These are phyloP conservation scores for Dictyostelium intermedium DNA, from an alignment of 78 protist species.

Conservation along the genomic window DNA sequence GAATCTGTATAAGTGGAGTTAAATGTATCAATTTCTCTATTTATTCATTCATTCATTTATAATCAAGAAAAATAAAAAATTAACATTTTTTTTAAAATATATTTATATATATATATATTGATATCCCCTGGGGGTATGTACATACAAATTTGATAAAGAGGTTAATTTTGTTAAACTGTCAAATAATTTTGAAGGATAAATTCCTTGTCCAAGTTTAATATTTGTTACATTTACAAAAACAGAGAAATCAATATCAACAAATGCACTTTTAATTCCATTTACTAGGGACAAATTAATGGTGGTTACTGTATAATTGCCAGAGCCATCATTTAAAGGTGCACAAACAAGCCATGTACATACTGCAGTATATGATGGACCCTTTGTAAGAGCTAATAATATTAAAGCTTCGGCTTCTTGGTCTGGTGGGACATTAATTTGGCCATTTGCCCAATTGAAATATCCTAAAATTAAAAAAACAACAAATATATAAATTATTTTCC, in stretches of 20 bases:
- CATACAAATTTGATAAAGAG: not conserved
- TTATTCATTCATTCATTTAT: too few relatives aligned
- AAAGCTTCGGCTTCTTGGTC: not conserved
- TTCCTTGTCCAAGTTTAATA: not conserved
- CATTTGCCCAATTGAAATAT: not conserved
- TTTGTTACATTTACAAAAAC: not conserved
- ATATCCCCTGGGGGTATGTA: too few relatives aligned
- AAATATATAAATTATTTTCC: not conserved
- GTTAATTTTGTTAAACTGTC: not conserved
- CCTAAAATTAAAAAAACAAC: not conserved
- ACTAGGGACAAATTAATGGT: not conserved
- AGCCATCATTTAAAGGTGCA: not conserved
- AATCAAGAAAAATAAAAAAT: too few relatives aligned
- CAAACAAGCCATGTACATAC: not conserved
- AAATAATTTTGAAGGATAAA: not conserved
- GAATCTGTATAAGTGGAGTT: not conserved
- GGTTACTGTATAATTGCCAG: not conserved
- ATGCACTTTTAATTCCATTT: not conserved
- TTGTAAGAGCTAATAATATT: not conserved
- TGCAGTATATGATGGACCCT: not conserved
- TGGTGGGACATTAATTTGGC: not conserved
- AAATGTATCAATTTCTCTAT: not conserved
- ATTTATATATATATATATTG: too few relatives aligned
- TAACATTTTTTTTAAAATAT: too few relatives aligned
- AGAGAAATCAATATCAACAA: not conserved